These are phyloP conservation scores for Cladosporium sp. DNA, from an alignment of 2,329 filamentous ascomycete genomes.

Conservation along the genomic window DNA sequence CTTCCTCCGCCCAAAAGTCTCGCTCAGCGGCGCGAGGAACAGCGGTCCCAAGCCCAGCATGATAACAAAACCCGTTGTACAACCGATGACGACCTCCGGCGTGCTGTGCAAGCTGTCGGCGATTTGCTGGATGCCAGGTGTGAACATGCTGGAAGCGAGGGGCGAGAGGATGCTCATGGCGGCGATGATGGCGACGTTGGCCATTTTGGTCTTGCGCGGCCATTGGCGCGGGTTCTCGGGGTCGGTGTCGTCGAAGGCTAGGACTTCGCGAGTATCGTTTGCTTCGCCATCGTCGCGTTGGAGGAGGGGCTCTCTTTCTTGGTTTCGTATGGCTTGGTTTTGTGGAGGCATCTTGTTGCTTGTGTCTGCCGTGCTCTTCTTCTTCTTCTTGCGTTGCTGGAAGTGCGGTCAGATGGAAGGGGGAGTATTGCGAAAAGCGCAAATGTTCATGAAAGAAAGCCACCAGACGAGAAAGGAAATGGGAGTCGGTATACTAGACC, in stretches of 20 bases:
- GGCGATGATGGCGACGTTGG: constrained; percentile 53
- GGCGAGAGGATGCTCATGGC: constrained; percentile 52
- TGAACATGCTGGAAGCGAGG: constrained; percentile 53
- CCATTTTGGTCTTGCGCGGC: constrained; percentile 46
- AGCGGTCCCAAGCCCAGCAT: constrained; percentile 51
- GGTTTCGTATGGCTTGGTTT: not conserved
- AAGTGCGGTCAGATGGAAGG: not conserved
- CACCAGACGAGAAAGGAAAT: not conserved
- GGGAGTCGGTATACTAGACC: not conserved
- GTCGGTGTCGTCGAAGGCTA: constrained; percentile 40
- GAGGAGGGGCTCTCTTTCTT: constrained; percentile 44
- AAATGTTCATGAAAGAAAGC: not conserved
- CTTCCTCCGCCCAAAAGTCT: constrained; percentile 49
- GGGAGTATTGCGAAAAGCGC: constrained; percentile 9
- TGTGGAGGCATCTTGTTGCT: constrained; percentile 7
- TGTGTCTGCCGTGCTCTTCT: constrained; percentile 2
- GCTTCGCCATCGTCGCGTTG: constrained; percentile 37
- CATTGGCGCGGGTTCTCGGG: constrained; percentile 50
- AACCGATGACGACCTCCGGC: constrained; percentile 47
- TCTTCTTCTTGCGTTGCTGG: constrained; percentile 7
- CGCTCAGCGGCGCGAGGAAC: constrained; percentile 48
- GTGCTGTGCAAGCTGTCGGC: constrained; percentile 47
- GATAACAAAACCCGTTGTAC: constrained; percentile 53
- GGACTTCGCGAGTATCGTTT: constrained; percentile 32
- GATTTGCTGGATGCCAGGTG: constrained; percentile 52